Conservation (phyloP, 805 yeast genomes). For the Zygosaccharomyces gambellarensis region DNA sequence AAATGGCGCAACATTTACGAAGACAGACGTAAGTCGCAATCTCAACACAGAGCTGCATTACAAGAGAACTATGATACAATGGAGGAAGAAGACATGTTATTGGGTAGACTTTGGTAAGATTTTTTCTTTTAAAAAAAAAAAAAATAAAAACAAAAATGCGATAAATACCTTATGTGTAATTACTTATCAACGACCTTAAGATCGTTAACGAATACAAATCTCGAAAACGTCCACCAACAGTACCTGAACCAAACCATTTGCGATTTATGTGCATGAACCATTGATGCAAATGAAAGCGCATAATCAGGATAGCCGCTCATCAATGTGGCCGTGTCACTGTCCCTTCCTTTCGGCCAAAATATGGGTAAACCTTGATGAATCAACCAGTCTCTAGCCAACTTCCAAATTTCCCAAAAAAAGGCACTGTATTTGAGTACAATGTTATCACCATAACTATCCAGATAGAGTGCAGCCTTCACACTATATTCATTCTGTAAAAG, state of each 20-base stretch:
- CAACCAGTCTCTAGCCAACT: conserved; percentile 2
- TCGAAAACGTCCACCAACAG: conserved; percentile 74
- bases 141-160: not conserved
- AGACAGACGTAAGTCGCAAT: conserved; percentile 7
- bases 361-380: not conserved
- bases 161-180: conserved; percentile 10
- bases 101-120: conserved; percentile 31
- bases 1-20: conserved; percentile 4
- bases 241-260: conserved; percentile 96
- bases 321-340: conserved; percentile 33
- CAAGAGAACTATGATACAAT: conserved; percentile 20
- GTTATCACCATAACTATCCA: conserved; percentile 18
- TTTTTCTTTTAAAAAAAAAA: not conserved
- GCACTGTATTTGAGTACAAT: conserved; percentile 25
- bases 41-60: conserved; percentile 4
- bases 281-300: conserved; percentile 51
- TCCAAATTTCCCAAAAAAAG: conserved; percentile 16
- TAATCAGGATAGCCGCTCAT: conserved; percentile 34
- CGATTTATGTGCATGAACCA: conserved; percentile 76
- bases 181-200: conserved; percentile 29
- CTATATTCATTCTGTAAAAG: conserved; percentile 4
- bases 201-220: conserved; percentile 76
- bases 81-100: conserved; percentile 29
- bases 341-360: not conserved
- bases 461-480: conserved; percentile 6